Percentiles rank a stretch among this genome's conserved stretches.
Conservation (phyloP, 345 rosid species). For the Camelina hispida region DNA sequence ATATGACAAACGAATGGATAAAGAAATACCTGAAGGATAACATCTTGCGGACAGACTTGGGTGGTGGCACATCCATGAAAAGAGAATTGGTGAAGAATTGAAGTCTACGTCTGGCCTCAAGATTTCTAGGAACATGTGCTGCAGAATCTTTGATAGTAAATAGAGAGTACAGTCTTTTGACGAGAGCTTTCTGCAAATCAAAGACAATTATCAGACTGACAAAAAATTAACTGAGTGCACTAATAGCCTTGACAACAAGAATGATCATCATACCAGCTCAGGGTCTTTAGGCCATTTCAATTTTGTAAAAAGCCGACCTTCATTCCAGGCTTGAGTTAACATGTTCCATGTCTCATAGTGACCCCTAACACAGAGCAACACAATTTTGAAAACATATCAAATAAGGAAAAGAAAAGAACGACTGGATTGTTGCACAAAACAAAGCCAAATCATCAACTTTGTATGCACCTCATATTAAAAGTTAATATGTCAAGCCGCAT, state of each 20-base stretch:
- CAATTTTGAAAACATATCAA: constrained; percentile 16
- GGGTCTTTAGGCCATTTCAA: constrained; percentile 90
- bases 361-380: constrained; percentile 56
- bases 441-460: constrained; percentile 35
- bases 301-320: constrained; percentile 85
- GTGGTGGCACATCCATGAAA: constrained; percentile 83
- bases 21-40: constrained; percentile 75
- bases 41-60: constrained; percentile 82
- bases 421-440: constrained; percentile 21
- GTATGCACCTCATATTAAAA: constrained; percentile 69
- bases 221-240: constrained; percentile 14
- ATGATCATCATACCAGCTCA: constrained; percentile 66
- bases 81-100: constrained; percentile 93
- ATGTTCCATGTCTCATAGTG: constrained; percentile 79
- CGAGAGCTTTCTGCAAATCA: constrained; percentile 65
- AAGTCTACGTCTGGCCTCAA: constrained; percentile 94
- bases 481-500: constrained; percentile 79
- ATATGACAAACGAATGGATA: constrained; percentile 27
- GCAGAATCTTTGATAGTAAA: constrained; percentile 94
- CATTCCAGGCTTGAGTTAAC: constrained; percentile 80
- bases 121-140: constrained; percentile 81
- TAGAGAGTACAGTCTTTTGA: constrained; percentile 82
- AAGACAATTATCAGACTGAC: constrained; percentile 33
- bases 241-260: constrained; percentile 29
- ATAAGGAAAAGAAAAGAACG: constrained; percentile 1